Percentiles rank a stretch among this genome's conserved stretches.
These are phyloP conservation scores for Oropetium thomaeum DNA, from an alignment of 176 grass and related monocot genomes.

Conservation along the genomic window DNA sequence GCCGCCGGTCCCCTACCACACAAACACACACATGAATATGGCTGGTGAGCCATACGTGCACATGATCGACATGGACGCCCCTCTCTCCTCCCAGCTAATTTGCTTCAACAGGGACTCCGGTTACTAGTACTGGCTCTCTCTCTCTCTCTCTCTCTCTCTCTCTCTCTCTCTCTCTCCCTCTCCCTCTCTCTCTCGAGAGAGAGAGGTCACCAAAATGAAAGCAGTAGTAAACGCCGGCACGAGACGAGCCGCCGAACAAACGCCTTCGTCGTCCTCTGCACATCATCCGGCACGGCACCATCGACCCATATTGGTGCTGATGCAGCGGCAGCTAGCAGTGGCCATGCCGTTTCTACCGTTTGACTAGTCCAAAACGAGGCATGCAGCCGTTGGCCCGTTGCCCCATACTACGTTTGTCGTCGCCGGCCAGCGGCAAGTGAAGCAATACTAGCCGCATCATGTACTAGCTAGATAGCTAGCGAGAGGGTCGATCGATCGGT, in stretches of 20 bases:
- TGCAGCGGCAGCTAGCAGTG: background rate
- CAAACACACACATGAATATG: background rate
- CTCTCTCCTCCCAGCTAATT: too few species aligned
- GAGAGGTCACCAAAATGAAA: constrained; percentile 10
- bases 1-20: constrained; percentile 24
- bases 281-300: background rate
- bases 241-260: background rate
- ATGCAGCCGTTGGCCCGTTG: constrained; percentile 19
- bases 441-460: too few species aligned
- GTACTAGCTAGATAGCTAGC: background rate
- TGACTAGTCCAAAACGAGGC: constrained; percentile 41
- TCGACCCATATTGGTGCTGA: too few species aligned
- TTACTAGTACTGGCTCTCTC: too few species aligned
- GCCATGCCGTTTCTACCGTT: constrained; percentile 3
- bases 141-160: too few species aligned
- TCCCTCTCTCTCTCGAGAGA: too few species aligned
- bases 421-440: background rate
- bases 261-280: background rate
- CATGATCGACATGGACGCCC: too few species aligned
- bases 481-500: too few species aligned
- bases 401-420: too few species aligned
- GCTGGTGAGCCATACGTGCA: too few species aligned
- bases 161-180: too few species aligned
- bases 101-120: too few species aligned
- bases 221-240: background rate